Evolutionary conservation across 1,284 basidiomycete genomes (phyloP).

Genomic region (Rhizoctonia solani): DNA sequence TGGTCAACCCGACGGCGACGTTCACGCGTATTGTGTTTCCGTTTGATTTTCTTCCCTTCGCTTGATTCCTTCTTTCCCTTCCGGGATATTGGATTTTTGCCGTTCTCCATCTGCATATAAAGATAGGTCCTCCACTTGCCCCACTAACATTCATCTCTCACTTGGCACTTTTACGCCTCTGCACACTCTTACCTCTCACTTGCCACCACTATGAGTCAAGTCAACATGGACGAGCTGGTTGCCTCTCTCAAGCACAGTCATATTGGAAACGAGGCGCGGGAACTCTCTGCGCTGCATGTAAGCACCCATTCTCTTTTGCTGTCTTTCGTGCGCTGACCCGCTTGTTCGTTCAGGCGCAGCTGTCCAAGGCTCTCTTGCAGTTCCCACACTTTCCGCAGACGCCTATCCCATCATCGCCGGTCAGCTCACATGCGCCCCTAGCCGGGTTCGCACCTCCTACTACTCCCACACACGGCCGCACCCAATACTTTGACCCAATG

Average conservation of each 20-base stretch:
- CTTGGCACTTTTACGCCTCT: neutral
- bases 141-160: neutral
- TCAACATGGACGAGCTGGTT: conserved; percentile 39
- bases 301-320: neutral
- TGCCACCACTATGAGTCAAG: conserved; percentile 34
- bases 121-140: neutral
- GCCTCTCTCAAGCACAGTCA: conserved; percentile 36
- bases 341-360: conserved; percentile 33
- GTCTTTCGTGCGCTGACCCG: neutral
- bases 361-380: conserved; percentile 37
- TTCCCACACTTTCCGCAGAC: conserved; percentile 35
- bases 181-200: neutral
- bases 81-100: neutral
- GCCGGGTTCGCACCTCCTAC: conserved; percentile 28
- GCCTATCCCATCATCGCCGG: conserved; percentile 28
- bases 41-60: conserved; percentile 2
- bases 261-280: conserved; percentile 38
- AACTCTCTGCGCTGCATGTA: conserved; percentile 39
- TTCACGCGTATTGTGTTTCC: conserved; percentile 18
- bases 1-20: conserved; percentile 28
- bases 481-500: conserved; percentile 11
- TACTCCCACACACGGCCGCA: conserved; percentile 26
- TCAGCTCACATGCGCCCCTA: conserved; percentile 12
- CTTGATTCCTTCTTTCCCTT: conserved; percentile 19
- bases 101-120: conserved; percentile 21